phyloP scores from a whole-genome alignment of 1,139 yeast genomes.

The Blastobotrys aristatus region DNA sequence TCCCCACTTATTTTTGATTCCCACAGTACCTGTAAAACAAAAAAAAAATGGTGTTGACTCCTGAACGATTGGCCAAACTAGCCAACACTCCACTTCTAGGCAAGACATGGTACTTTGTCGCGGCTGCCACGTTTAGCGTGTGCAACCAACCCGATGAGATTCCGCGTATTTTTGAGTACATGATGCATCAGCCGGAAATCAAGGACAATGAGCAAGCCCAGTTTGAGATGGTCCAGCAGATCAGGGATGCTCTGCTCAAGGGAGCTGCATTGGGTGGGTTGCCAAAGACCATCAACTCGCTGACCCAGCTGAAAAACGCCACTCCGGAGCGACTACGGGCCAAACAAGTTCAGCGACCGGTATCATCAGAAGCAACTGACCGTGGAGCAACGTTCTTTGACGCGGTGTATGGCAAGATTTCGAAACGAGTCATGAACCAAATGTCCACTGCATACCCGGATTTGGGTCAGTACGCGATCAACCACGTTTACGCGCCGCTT shows the following conservation, averaged over 20 bases:
- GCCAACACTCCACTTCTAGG: slow-evolving; percentile 49
- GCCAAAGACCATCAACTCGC: slow-evolving; percentile 78
- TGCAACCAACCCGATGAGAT: slow-evolving; percentile 79
- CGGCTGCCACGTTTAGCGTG: slow-evolving; percentile 77
- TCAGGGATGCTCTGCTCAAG: slow-evolving; percentile 74
- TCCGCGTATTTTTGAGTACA: slow-evolving; percentile 69
- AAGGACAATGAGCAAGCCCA: slow-evolving; percentile 21
- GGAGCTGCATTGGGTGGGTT: slow-evolving; percentile 75
- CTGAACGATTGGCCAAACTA: slow-evolving; percentile 57
- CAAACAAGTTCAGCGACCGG: slow-evolving; percentile 26
- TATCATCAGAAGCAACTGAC: slow-evolving; percentile 11
- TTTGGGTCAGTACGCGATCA: slow-evolving; percentile 66
- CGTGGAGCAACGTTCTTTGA: slow-evolving; percentile 72
- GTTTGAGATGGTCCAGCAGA: slow-evolving; percentile 46
- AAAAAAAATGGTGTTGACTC: slow-evolving; percentile 40
- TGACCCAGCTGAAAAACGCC: slow-evolving; percentile 57
- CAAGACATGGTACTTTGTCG: slow-evolving; percentile 66
- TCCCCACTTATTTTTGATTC: no score
- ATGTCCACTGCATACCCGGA: slow-evolving; percentile 78
- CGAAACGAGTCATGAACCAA: slow-evolving; percentile 61
- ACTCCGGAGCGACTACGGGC: slow-evolving; percentile 53
- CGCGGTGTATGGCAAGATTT: slow-evolving; percentile 68
- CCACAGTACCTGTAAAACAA: background rate
- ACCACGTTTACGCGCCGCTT: slow-evolving; percentile 73
- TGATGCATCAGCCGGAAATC: slow-evolving; percentile 43